Percentiles rank a stretch among this genome's conserved stretches.
These are phyloP conservation scores for Pyrenochaeta sp. DNA, from an alignment of 2,329 filamentous ascomycete genomes.

Conservation along the genomic window DNA sequence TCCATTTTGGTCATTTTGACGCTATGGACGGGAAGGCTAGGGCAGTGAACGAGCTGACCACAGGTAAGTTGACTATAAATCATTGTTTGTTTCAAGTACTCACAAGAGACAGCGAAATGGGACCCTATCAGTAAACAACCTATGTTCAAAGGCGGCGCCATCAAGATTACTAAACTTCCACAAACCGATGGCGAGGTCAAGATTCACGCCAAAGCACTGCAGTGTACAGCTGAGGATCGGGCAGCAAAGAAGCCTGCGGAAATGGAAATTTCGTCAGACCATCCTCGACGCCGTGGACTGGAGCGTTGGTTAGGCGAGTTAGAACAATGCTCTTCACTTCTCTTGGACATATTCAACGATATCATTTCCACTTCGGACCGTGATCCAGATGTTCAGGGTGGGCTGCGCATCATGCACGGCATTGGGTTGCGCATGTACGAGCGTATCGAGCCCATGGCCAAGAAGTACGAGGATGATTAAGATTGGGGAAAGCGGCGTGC, in stretches of 20 bases:
- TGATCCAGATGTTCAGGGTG: conserved; percentile 7
- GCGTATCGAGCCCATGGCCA: conserved; percentile 8
- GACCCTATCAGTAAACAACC: conserved; percentile 15
- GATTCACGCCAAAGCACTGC: conserved; percentile 8
- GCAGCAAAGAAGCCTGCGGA: conserved; percentile 2
- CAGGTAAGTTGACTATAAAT: conserved; percentile 1
- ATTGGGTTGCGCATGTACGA: not conserved
- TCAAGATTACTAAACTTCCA: conserved; percentile 10
- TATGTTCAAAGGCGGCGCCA: conserved; percentile 12
- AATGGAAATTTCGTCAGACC: not conserved
- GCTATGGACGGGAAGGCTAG: conserved; percentile 5
- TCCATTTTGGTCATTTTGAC: conserved; percentile 16
- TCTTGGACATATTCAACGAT: not conserved
- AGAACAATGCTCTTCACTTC: conserved; percentile 1
- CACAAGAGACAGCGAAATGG: conserved; percentile 5
- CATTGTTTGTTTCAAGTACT: not conserved
- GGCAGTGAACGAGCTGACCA: conserved; percentile 11
- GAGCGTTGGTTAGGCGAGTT: conserved; percentile 10
- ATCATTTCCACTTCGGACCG: conserved; percentile 1
- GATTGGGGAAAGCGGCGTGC: conserved; percentile 4
- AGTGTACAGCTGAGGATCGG: conserved; percentile 2
- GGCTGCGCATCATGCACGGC: conserved; percentile 4
- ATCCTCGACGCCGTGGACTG: conserved; percentile 1
- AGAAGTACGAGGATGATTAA: conserved; percentile 10
- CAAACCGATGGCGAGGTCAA: conserved; percentile 7